These are phyloP conservation scores for Paecilomyces sp. DNA, from an alignment of 2,329 filamentous ascomycete genomes.

Conservation along the genomic window DNA sequence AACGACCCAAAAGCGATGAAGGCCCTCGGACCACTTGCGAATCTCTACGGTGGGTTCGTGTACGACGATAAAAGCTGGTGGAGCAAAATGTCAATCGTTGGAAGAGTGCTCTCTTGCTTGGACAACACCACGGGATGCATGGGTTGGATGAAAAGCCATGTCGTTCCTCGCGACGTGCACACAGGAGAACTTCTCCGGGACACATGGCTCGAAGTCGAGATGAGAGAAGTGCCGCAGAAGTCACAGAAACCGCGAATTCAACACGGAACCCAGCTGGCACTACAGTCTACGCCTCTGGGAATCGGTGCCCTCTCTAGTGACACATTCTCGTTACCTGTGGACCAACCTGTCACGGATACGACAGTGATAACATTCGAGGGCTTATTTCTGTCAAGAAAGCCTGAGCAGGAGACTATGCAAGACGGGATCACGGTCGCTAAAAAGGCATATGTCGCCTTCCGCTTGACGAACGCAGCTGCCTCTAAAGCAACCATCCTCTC, in stretches of 20 bases:
- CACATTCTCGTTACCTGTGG: conserved; percentile 32
- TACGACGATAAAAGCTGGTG: conserved; percentile 47
- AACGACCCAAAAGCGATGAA: conserved; percentile 45
- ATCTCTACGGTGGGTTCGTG: conserved; percentile 49
- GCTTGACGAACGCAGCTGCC: conserved; percentile 1
- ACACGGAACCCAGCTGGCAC: conserved; percentile 30
- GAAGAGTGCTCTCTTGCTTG: conserved; percentile 43
- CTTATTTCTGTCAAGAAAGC: conserved; percentile 17
- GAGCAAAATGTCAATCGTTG: conserved; percentile 51
- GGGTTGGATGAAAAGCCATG: conserved; percentile 46
- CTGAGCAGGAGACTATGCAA: conserved; percentile 6
- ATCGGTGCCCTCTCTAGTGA: conserved; percentile 28
- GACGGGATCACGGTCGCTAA: conserved; percentile 12
- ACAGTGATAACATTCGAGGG: conserved; percentile 15
- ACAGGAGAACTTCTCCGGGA: conserved; percentile 23
- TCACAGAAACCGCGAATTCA: conserved; percentile 36
- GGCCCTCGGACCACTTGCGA: conserved; percentile 43
- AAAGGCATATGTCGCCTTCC: conserved; percentile 20
- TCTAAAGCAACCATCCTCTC: conserved; percentile 14
- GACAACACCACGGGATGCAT: conserved; percentile 43
- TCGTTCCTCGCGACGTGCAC: conserved; percentile 29
- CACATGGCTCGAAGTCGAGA: conserved; percentile 45
- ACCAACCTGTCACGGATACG: conserved; percentile 13
- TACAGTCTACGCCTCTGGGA: conserved; percentile 35
- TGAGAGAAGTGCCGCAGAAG: conserved; percentile 20